Evolutionary conservation across 1,139 yeast genomes (phyloP), one percentile per base, ranked within the genome.

Genomic region (Wickerhamomyces sp.): DNA sequence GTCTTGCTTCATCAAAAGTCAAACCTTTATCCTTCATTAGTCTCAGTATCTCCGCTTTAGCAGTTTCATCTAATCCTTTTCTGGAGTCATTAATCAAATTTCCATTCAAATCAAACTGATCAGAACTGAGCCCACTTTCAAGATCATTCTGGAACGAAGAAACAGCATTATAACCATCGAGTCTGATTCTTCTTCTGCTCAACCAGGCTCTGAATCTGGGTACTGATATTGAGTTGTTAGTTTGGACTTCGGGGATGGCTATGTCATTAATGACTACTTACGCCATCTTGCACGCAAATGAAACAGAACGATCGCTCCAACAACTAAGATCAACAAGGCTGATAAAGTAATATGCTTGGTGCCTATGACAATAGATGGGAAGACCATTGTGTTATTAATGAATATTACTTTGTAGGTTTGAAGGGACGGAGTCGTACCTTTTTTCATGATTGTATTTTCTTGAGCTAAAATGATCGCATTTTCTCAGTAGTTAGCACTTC

Each of bases 1-100:
- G 64, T 46, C 95, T 69, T 1, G 95, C 95, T 40, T 80, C 79
- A 59, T 87, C 95, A 62, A 87, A 87, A 1, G 75, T 58, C 34
- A 84, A 47, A 27, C 68, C 60, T 37, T 68, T 63, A 7, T 67
- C 58, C n/a, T 64, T 56, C 94, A 86, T 86, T 18, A 85, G 67
- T 34, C 62, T 55, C 48, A 68, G 67, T 15, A 87, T 79, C 45
- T 70, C 75, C 13, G 57, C 57, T 59, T 79, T 81, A 3, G 86
- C 79, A 6, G 52, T 60, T 35, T 70, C 78, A 60, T 79, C 81
- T 39, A 87, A 68, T 1, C 95, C 95, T 14, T 66, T 58, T 45
- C 95, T 72, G 1, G 68, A 41, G 57, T 87, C 95, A 34, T 67
- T 67, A 11, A 64, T 62, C 48, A 84, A 81, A 40, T 73, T 71